Conservation (phyloP, 169 alveolate genomes). For the Plasmodium knowlesi region DNA sequence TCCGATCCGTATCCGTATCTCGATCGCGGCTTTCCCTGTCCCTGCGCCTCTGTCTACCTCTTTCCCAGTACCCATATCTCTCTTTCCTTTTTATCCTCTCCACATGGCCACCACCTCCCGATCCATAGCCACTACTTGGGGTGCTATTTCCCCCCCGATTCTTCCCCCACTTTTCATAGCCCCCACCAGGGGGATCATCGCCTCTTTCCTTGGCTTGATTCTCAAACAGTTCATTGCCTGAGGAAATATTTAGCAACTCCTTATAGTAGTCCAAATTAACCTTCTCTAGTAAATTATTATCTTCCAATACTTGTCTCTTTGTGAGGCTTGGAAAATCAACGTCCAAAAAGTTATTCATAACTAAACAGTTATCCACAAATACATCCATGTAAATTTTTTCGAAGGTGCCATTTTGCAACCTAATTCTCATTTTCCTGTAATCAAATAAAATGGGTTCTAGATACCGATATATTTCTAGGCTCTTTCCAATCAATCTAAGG, state of each 20-base stretch:
- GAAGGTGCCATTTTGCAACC: slow-evolving; percentile 91
- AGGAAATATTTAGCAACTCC: slow-evolving; percentile 44
- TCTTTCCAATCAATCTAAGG: slow-evolving; percentile 87
- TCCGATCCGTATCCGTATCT: neutral
- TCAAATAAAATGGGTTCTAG: slow-evolving; percentile 96
- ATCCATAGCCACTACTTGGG: neutral
- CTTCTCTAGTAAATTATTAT: slow-evolving; percentile 82
- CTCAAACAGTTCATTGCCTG: slow-evolving; percentile 21
- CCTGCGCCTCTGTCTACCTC: neutral
- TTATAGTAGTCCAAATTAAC: slow-evolving; percentile 55
- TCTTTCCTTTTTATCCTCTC: neutral
- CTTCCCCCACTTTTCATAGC: neutral
- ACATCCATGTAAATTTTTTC: slow-evolving; percentile 96
- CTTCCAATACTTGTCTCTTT: slow-evolving; percentile 92
- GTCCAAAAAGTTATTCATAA: slow-evolving; percentile 90
- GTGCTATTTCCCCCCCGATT: neutral
- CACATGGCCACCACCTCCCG: neutral
- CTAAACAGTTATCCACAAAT: slow-evolving; percentile 94
- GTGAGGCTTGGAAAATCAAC: slow-evolving; percentile 94
- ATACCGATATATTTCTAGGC: slow-evolving; percentile 80
- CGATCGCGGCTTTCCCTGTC: neutral
- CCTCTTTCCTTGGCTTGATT: neutral
- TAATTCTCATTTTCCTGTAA: slow-evolving; percentile 94
- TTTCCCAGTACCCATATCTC: neutral
- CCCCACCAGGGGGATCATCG: neutral